phyloP scores from a whole-genome alignment of 768 basidiomycete genomes.

The Stropharia rugosoannulata region DNA sequence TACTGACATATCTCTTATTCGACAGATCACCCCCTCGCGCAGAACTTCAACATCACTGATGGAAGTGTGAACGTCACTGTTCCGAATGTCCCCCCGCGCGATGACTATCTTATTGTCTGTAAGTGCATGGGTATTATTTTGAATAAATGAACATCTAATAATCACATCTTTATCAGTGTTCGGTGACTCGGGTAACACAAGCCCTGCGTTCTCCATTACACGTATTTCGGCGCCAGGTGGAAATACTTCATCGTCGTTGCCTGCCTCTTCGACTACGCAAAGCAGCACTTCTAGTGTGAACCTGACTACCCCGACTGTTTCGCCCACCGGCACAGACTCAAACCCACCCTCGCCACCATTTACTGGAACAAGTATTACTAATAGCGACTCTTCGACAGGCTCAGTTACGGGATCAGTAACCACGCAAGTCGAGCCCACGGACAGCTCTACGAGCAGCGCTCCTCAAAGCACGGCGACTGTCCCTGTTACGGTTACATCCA shows the following conservation, averaged over 20 bases:
- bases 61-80: conserved; percentile 53
- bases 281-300: background rate
- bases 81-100: conserved; percentile 41
- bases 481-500: conserved; percentile 7
- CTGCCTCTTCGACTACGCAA: too few relatives aligned
- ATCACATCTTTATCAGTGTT: conserved; percentile 41
- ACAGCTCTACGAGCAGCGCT: background rate
- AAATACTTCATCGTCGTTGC: conserved; percentile 4
- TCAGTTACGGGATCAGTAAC: conserved; percentile 29
- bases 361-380: conserved; percentile 29
- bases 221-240: conserved; percentile 35
- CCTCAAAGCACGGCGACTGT: conserved; percentile 5
- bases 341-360: conserved; percentile 28
- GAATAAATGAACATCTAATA: background rate
- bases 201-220: conserved; percentile 59
- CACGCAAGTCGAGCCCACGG: conserved; percentile 18
- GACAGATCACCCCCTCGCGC: conserved; percentile 58
- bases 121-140: conserved; percentile 28
- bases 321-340: conserved; percentile 21
- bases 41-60: conserved; percentile 47
- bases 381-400: background rate
- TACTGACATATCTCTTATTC: background rate
- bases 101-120: conserved; percentile 64
- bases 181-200: conserved; percentile 67
- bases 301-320: conserved; percentile 17